phyloP scores from a whole-genome alignment of 768 basidiomycete species.

The Mycena polygramma region DNA sequence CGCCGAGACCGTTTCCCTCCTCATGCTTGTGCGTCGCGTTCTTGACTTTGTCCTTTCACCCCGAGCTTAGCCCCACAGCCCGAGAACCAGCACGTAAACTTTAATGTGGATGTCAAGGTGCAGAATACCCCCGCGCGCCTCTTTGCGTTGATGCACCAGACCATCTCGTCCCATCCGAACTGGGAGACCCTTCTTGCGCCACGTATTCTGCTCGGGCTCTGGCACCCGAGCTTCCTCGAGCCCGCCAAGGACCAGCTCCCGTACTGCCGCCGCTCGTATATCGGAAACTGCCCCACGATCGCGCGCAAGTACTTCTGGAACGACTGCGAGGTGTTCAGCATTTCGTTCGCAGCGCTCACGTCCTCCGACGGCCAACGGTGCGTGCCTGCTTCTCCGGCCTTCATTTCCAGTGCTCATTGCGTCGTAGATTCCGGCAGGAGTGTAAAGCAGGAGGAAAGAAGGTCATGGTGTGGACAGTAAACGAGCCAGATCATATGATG shows the following conservation, averaged over 20 bases:
- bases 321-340: conserved; percentile 87
- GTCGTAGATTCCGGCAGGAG: conserved; percentile 79
- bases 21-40: conserved; percentile 74
- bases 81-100: conserved; percentile 80
- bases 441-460: conserved; percentile 85
- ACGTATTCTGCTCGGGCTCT: conserved; percentile 84
- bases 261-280: conserved; percentile 88
- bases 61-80: conserved; percentile 56
- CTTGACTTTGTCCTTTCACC: conserved; percentile 22
- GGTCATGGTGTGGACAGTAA: conserved; percentile 97
- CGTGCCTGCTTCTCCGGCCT: conserved; percentile 36
- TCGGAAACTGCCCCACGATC: conserved; percentile 78
- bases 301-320: conserved; percentile 93
- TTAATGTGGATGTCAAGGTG: conserved; percentile 94
- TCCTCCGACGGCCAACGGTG: conserved; percentile 81
- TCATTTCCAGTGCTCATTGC: neutral
- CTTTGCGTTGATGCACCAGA: conserved; percentile 81
- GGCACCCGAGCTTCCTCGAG: conserved; percentile 92
- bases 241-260: conserved; percentile 83
- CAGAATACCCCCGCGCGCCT: conserved; percentile 92
- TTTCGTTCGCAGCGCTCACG: conserved; percentile 80
- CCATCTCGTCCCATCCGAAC: conserved; percentile 71
- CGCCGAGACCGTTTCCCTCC: conserved; percentile 78
- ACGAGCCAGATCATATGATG: conserved; percentile 89
- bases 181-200: conserved; percentile 87